These are phyloP conservation scores for Russula sp. DNA, from an alignment of 768 basidiomycete genomes.

Conservation along the genomic window DNA sequence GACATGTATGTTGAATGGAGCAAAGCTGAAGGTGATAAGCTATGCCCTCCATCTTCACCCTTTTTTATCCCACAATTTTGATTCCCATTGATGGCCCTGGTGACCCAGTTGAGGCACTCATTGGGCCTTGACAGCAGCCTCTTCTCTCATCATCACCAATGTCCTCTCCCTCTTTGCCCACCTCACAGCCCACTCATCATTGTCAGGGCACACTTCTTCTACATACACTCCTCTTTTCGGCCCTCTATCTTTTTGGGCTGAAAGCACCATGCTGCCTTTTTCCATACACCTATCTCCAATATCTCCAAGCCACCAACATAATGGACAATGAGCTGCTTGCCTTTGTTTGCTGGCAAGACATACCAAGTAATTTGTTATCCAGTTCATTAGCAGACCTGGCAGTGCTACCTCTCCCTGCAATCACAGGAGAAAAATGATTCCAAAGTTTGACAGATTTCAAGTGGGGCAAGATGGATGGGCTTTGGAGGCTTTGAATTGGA, in stretches of 20 bases:
- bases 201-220: constrained; percentile 89
- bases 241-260: constrained; percentile 81
- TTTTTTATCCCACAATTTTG: not conserved
- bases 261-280: constrained; percentile 42
- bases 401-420: constrained; percentile 39
- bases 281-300: constrained; percentile 55
- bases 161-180: constrained; percentile 73
- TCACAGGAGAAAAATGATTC: constrained; percentile 59
- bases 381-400: constrained; percentile 36
- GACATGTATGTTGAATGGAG: constrained; percentile 79
- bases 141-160: constrained; percentile 53
- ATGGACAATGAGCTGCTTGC: constrained; percentile 91
- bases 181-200: constrained; percentile 74
- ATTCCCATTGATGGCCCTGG: constrained; percentile 40
- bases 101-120: constrained; percentile 66
- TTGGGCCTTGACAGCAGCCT: constrained; percentile 44
- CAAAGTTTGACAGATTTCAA: constrained; percentile 76
- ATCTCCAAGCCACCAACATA: constrained; percentile 76
- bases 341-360: constrained; percentile 78
- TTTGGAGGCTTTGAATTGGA: constrained; percentile 50
- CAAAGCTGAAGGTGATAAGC: constrained; percentile 71
- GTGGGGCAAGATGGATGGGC: constrained; percentile 79
- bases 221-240: constrained; percentile 86
- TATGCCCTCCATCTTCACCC: not conserved
- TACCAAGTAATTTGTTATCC: constrained; percentile 27